Base-by-base conservation (phyloP, 768 basidiomycete species). In the Russula virescens region DNA sequence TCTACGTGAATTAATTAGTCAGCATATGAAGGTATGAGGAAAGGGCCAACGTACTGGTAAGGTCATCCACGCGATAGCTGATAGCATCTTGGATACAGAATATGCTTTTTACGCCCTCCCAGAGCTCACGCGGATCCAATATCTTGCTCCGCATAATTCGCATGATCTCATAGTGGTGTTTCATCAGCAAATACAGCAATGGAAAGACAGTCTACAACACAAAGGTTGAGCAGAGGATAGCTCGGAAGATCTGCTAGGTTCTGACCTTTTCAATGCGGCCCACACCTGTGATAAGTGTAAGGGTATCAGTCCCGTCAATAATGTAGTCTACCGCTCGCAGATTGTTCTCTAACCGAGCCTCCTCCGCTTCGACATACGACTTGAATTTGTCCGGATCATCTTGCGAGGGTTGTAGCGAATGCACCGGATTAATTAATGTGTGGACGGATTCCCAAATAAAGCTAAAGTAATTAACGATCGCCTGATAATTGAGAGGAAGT, bases 181-280 rank as follows among this genome's bases (percentile, higher is more conserved):
- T 63, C 31, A 69, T 21, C 0, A 69, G 25, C 26, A 69, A 31
- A 9, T 62, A 65, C 5, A 66, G 5, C 14, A 69, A n/a, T 9
- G 60, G 67, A 28, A 69, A 59, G 18, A 63, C 35, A 13, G 46
- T 54, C 66, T 67, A 40, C 8, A 42, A 42, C 21, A 38, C 7
- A 11, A 38, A n/a, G 23, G 48, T 26, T 31, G 3, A 65, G 34
- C 34, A 14, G 9, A 38, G 51, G 16, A 18, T 11, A n/a, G 38
- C 3, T 1, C 28, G 11, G 14, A 8, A 1, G 9, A 1, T 18
- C 2, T 14, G 4, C 2, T 23, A 31, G 7, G 43, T 47, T 13
- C 61, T 21, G 42, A 73, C 74, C 68, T 68, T 70, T 55, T 75
- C 74, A 5, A 72, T 61, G 11, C 71, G 65, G 3, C 69, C 70